Percentiles rank a stretch among this genome's conserved stretches.
phyloP scores from a whole-genome alignment of 179 eudicot genomes.

The Beta lomatogona region DNA sequence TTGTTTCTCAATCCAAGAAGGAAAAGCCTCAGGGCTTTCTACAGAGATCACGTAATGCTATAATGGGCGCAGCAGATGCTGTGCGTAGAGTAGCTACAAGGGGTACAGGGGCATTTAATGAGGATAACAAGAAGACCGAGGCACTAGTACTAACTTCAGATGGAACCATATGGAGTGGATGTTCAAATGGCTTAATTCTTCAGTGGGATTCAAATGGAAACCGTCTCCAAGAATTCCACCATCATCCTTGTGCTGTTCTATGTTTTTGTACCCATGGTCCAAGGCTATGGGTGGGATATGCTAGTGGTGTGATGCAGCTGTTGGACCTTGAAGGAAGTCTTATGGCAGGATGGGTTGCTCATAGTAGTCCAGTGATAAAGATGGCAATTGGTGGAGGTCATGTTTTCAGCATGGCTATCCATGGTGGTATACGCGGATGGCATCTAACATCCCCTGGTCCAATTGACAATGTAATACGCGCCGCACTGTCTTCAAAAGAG shows the following conservation, averaged over 20 bases:
- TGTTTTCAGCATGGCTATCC: constrained; percentile 86
- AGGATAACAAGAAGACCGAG: constrained; percentile 85
- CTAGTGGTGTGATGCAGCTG: constrained; percentile 81
- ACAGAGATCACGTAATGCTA: constrained; percentile 90
- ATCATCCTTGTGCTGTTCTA: constrained; percentile 68
- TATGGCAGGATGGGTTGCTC: constrained; percentile 84
- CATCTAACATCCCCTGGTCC: constrained; percentile 86
- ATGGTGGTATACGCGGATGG: constrained; percentile 99
- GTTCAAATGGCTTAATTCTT: constrained; percentile 72
- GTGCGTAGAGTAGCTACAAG: constrained; percentile 90
- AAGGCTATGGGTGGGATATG: constrained; percentile 88
- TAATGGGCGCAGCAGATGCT: constrained; percentile 99
- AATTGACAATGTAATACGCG: constrained; percentile 60
- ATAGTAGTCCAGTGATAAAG: constrained; percentile 82
- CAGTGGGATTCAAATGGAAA: constrained; percentile 95
- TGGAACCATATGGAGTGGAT: constrained; percentile 91
- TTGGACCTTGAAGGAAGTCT: constrained; percentile 86
- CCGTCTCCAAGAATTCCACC: constrained; percentile 74
- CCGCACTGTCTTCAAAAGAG: constrained; percentile 70
- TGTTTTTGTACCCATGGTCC: constrained; percentile 85
- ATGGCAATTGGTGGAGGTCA: constrained; percentile 69
- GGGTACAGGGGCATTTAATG: constrained; percentile 81
- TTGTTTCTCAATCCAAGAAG: constrained; percentile 75
- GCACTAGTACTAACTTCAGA: constrained; percentile 71
- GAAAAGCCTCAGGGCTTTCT: constrained; percentile 89